Evolutionary conservation across 768 basidiomycete genomes (phyloP), one percentile per base, ranked within the genome.

Genomic region (Auriculariales sp.): DNA sequence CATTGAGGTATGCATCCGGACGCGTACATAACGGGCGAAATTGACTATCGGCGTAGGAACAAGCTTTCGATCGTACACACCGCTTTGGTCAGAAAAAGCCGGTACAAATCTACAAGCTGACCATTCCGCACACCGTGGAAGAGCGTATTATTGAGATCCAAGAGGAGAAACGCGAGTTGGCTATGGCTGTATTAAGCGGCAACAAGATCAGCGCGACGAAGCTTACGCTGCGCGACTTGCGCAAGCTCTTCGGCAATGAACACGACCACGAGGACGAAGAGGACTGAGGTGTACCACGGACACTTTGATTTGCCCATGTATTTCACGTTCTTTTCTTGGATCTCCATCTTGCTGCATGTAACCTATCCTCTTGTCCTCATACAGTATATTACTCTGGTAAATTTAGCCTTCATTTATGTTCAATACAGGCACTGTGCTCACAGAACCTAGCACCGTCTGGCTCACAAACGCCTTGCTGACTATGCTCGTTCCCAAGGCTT

Each of bases 11-110:
- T 54, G 74, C 60, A 57, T 50, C 3, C 55, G 56, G 42, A 58
- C 54, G 51, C 51, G 58, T 19, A 53, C 51, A 14, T 53, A 57
- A 36, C 51, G 58, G 51, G 54, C 22, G n/a, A 54, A 29, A 28
- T 45, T 14, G n/a, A 17, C 19, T 12, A 17, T 47, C 29, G 27
- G 17, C 19, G 32, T 59, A 85, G 75, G 90, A 94, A 54, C 93
- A 97, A 67, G 92, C 92, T 0, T 94, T 92, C 58, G 92, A 92
- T 61, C 80, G 90, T 47, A 80, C 85, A 4, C 90, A 93, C 70
- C 81, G 88, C 49, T 79, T 87, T 51, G 92, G 94, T 6, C 93
- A 98, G 66, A 83, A 71, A 45, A 77, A 81, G 25, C 76, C 83
- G 53, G 93, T 95, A 32, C 78, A 83, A 58, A 93, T 91, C 54